phyloP scores from a whole-genome alignment of 2,329 filamentous ascomycete genomes.

The Myriosclerotinia curreyana region DNA sequence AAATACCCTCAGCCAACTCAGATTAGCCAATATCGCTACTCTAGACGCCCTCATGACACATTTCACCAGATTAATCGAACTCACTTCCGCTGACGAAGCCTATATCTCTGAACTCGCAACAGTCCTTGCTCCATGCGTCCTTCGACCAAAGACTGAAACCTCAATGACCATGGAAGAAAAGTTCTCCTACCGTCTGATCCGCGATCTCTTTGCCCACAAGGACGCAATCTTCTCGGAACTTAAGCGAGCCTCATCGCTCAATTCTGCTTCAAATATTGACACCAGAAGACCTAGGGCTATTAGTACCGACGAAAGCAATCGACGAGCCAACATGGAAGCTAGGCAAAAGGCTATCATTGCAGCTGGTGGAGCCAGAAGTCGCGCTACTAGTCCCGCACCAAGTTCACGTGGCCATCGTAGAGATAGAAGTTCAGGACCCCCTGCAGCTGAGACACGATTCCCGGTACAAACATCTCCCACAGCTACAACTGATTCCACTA shows the following conservation, averaged over 20 bases:
- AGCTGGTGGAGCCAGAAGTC: slow-evolving; percentile 57
- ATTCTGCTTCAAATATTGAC: slow-evolving; percentile 59
- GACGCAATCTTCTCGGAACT: slow-evolving; percentile 93
- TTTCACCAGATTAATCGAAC: slow-evolving; percentile 92
- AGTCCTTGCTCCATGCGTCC: slow-evolving; percentile 75
- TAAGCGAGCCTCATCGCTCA: slow-evolving; percentile 78
- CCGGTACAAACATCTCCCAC: slow-evolving; percentile 70
- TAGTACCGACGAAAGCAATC: slow-evolving; percentile 92
- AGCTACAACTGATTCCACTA: slow-evolving; percentile 45
- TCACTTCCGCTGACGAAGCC: slow-evolving; percentile 90
- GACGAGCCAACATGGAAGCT: slow-evolving; percentile 91
- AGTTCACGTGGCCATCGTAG: slow-evolving; percentile 64
- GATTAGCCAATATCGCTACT: slow-evolving; percentile 97
- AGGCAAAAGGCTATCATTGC: slow-evolving; percentile 76
- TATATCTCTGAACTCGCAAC: slow-evolving; percentile 75
- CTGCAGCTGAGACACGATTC: slow-evolving; percentile 74
- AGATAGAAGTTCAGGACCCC: slow-evolving; percentile 71
- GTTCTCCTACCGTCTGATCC: slow-evolving; percentile 84
- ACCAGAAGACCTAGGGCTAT: slow-evolving; percentile 75
- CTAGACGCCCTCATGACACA: slow-evolving; percentile 97
- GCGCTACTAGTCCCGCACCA: slow-evolving; percentile 71
- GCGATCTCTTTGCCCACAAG: slow-evolving; percentile 91
- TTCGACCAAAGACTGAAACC: slow-evolving; percentile 82
- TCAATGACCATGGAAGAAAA: slow-evolving; percentile 94
- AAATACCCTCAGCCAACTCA: slow-evolving; percentile 90